These are phyloP conservation scores for Microascus cirrosus DNA, from an alignment of 2,329 filamentous ascomycete species.

Conservation along the genomic window DNA sequence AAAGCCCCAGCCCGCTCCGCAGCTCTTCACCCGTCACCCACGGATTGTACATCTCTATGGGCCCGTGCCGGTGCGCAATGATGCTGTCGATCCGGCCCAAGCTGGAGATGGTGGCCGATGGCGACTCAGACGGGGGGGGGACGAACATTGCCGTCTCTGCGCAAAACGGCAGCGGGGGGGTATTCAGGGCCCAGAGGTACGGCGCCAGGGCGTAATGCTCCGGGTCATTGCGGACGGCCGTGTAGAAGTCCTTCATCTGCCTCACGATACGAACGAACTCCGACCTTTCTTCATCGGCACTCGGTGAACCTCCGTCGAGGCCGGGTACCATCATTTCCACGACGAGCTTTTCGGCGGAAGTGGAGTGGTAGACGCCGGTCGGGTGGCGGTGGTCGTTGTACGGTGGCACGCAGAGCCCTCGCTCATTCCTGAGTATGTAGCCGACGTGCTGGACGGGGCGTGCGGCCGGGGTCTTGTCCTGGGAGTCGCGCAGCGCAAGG, in stretches of 20 bases:
- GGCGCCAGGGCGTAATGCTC: constrained; percentile 16
- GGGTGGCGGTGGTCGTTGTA: constrained; percentile 14
- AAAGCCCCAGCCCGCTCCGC: constrained; percentile 24
- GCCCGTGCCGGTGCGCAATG: constrained; percentile 14
- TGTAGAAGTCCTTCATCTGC: constrained; percentile 16
- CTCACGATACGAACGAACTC: constrained; percentile 15
- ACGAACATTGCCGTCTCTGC: neutral
- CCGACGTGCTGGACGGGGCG: constrained; percentile 14
- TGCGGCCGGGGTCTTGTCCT: neutral
- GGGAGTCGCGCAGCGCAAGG: constrained; percentile 15
- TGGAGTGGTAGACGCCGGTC: constrained; percentile 18
- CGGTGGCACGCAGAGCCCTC: constrained; percentile 11
- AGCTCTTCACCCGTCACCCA: constrained; percentile 35
- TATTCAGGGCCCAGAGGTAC: constrained; percentile 11
- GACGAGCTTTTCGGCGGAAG: constrained; percentile 13
- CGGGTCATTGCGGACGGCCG: constrained; percentile 15
- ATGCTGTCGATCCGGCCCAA: constrained; percentile 23
- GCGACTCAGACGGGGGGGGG: neutral
- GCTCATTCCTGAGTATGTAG: constrained; percentile 21
- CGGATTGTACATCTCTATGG: constrained; percentile 18
- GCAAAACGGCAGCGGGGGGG: constrained; percentile 7
- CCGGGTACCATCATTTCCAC: constrained; percentile 14
- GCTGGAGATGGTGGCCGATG: constrained; percentile 20
- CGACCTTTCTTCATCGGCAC: neutral
- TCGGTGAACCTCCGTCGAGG: neutral